A percentile compares a stretch with the other conserved stretches of the same genome.
Conservation (phyloP, 1,284 basidiomycete genomes). For the Albatrellus sp. region DNA sequence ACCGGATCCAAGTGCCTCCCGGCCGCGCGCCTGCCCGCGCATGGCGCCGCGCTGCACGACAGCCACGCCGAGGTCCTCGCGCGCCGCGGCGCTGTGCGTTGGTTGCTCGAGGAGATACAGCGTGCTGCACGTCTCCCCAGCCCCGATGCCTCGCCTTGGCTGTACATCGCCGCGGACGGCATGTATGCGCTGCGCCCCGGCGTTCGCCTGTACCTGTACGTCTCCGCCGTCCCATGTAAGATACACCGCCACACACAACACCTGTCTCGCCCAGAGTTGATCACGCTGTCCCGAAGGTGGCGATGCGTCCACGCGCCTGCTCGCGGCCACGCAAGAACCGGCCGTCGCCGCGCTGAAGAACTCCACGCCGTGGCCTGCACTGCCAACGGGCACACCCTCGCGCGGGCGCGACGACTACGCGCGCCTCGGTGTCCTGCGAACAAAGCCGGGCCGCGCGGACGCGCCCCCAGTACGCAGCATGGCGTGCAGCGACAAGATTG, state of each 20-base stretch:
- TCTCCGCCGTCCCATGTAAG: constrained; percentile 86
- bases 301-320: constrained; percentile 75
- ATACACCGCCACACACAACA: no score
- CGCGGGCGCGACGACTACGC: constrained; percentile 74
- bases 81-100: constrained; percentile 67
- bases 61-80: constrained; percentile 87
- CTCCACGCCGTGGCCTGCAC: constrained; percentile 23
- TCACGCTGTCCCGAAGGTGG: constrained; percentile 44
- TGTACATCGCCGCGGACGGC: constrained; percentile 22
- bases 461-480: constrained; percentile 70
- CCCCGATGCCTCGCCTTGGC: constrained; percentile 25
- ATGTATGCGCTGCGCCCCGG: constrained; percentile 37
- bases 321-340: constrained; percentile 60
- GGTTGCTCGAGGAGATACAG: constrained; percentile 64
- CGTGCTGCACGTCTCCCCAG: constrained; percentile 15
- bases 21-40: constrained; percentile 39
- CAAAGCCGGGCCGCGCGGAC: constrained; percentile 84
- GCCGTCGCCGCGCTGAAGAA: constrained; percentile 60
- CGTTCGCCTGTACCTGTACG: constrained; percentile 59
- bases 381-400: constrained; percentile 30
- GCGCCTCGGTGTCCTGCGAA: constrained; percentile 65
- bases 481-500: constrained; percentile 89
- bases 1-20: constrained; percentile 88
- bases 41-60: constrained; percentile 83
- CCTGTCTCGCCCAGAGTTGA: no score